A percentile compares a stretch with the other conserved stretches of the same genome.
These are phyloP conservation scores for Spathaspora sp. DNA, from an alignment of 1,139 yeast species.

Conservation along the genomic window DNA sequence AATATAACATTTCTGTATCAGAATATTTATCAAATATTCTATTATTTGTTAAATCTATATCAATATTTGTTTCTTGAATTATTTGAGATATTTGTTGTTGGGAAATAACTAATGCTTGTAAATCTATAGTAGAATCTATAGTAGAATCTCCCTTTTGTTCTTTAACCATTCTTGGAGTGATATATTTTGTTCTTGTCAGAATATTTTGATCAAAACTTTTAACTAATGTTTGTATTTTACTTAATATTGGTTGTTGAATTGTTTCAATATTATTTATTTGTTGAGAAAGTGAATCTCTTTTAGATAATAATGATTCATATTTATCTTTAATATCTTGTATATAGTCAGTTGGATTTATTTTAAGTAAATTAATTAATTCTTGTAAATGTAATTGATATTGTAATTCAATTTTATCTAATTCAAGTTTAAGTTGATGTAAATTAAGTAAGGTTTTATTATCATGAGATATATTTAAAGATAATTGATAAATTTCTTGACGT, in stretches of 20 bases:
- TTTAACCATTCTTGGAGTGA: conserved; percentile 6
- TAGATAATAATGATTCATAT: conserved; percentile 19
- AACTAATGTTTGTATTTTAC: conserved; percentile 30
- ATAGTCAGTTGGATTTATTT: conserved; percentile 15
- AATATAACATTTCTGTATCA: conserved; percentile 17
- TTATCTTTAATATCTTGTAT: conserved; percentile 13
- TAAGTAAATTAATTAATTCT: conserved; percentile 21
- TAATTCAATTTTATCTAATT: conserved; percentile 27
- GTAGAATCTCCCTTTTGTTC: conserved; percentile 10
- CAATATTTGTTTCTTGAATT: conserved; percentile 20
- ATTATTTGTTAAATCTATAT: conserved; percentile 23
- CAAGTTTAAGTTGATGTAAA: conserved; percentile 23
- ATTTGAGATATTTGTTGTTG: conserved; percentile 20
- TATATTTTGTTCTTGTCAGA: conserved; percentile 7
- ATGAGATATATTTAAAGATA: conserved; percentile 14
- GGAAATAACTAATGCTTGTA: conserved; percentile 21
- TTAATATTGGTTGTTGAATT: conserved; percentile 38
- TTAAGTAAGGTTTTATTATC: no score
- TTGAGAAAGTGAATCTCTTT: conserved; percentile 19
- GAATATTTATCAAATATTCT: conserved; percentile 21
- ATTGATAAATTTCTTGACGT: conserved; percentile 33
- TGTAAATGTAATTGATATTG: conserved; percentile 27
- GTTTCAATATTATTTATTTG: conserved; percentile 28
- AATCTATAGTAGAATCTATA: conserved; percentile 17
- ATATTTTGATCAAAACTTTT: conserved; percentile 24